Percentiles rank a stretch among this genome's conserved stretches.
Conservation (phyloP, 768 basidiomycete genomes). For the Termitomyces sp. region DNA sequence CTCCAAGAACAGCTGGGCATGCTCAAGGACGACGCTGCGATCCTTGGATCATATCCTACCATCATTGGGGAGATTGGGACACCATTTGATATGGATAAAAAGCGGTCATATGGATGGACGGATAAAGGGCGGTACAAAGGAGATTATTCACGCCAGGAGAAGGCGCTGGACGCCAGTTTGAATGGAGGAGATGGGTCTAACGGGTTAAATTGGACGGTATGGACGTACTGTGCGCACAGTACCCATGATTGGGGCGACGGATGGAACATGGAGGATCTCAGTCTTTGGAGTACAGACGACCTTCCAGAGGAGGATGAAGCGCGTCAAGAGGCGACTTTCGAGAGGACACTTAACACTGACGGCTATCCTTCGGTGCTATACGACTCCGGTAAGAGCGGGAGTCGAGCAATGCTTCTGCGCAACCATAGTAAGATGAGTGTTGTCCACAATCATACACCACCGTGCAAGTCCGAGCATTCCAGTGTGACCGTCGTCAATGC, state of each 20-base stretch:
- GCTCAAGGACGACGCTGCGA: constrained; percentile 66
- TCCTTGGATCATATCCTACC: constrained; percentile 73
- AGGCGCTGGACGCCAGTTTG: constrained; percentile 81
- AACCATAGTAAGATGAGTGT: constrained; percentile 16
- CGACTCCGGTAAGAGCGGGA: constrained; percentile 23
- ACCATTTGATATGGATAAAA: constrained; percentile 91
- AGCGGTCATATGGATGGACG: constrained; percentile 77
- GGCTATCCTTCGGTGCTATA: constrained; percentile 10
- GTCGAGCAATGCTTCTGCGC: constrained; percentile 33
- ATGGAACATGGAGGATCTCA: constrained; percentile 96
- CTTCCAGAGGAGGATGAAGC: constrained; percentile 23
- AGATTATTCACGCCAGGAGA: constrained; percentile 73
- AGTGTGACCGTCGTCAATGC: constrained; percentile 14
- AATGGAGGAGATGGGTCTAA: constrained; percentile 77
- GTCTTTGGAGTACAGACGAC: constrained; percentile 82
- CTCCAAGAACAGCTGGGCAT: constrained; percentile 80
- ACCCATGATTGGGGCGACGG: constrained; percentile 89
- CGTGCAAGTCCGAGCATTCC: constrained; percentile 3
- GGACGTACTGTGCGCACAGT: constrained; percentile 85
- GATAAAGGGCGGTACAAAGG: constrained; percentile 64
- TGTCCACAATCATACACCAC: background rate
- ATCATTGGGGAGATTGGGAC: constrained; percentile 95
- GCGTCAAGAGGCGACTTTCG: constrained; percentile 10
- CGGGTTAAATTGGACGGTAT: constrained; percentile 74
- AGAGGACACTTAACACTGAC: constrained; percentile 10